Percentiles rank a stretch among this genome's conserved stretches.
These are phyloP conservation scores for Fagopyrum homotropicum DNA, from an alignment of 148 eudicot genomes.

Conservation along the genomic window DNA sequence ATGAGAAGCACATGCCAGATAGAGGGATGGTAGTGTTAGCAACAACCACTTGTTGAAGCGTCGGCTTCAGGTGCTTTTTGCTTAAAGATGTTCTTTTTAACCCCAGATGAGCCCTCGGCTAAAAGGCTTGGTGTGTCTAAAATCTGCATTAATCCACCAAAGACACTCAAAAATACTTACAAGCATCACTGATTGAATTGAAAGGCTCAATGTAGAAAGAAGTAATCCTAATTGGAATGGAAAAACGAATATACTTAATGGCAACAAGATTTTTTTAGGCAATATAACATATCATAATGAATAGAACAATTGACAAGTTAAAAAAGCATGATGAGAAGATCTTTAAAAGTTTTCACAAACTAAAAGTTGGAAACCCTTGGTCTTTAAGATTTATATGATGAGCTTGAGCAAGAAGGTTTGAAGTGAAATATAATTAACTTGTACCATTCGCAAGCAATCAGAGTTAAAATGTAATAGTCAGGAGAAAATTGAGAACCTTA, in stretches of 20 bases:
- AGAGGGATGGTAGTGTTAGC: slow-evolving; percentile 33
- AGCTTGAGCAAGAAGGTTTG: too few species aligned
- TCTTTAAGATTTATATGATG: too few species aligned
- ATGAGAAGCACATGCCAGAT: background rate
- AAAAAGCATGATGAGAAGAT: too few species aligned
- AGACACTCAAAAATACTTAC: background rate
- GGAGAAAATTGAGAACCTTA: too few species aligned
- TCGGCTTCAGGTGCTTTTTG: slow-evolving; percentile 59
- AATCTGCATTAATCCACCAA: slow-evolving; percentile 37
- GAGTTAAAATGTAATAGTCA: too few species aligned
- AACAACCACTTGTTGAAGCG: slow-evolving; percentile 61
- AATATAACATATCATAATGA: background rate
- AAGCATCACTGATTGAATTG: background rate
- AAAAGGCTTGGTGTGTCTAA: slow-evolving; percentile 85
- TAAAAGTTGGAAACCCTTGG: too few species aligned
- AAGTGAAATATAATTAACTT: too few species aligned
- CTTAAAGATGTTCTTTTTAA: slow-evolving; percentile 63
- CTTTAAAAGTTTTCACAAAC: too few species aligned
- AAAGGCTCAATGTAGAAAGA: background rate
- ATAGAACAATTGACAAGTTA: too few species aligned
- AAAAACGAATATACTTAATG: too few species aligned
- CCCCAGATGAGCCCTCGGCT: slow-evolving; percentile 65
- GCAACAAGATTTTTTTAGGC: background rate
- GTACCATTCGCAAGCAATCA: too few species aligned
- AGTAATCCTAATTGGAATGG: background rate